A percentile compares a stretch with the other conserved stretches of the same genome.
Conservation (phyloP, 352 stramenopile species). For the Phytophthora pinifolia region DNA sequence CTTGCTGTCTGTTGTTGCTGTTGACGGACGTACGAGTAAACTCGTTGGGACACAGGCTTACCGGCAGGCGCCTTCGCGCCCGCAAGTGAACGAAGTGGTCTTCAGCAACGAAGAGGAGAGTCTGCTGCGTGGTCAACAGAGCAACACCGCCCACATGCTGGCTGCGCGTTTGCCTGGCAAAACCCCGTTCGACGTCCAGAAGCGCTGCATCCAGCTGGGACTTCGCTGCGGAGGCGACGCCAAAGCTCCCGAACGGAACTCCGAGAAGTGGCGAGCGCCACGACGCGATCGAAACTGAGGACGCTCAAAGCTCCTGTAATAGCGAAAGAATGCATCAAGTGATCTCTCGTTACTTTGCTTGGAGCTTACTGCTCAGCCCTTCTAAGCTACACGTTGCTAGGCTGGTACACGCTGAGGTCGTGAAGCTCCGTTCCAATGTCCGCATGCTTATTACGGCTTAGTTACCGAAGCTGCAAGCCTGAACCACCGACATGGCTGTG, state of each 20-base stretch:
- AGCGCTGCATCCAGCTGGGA: conserved; percentile 54
- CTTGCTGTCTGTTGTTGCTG: conserved; percentile 1
- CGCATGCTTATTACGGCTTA: conserved; percentile 9
- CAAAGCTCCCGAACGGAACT: conserved; percentile 35
- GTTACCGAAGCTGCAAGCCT: conserved; percentile 52
- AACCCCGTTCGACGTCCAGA: conserved; percentile 40
- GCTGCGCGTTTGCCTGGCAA: conserved; percentile 36
- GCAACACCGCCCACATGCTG: conserved; percentile 41
- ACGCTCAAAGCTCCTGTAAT: background rate
- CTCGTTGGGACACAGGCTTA: conserved; percentile 22
- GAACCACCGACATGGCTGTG: conserved; percentile 45
- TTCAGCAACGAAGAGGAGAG: conserved; percentile 60
- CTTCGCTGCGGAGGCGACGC: conserved; percentile 45
- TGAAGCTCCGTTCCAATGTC: conserved; percentile 1
- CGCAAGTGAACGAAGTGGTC: conserved; percentile 25
- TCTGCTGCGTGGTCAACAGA: conserved; percentile 42
- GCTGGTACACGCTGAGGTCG: conserved; percentile 9
- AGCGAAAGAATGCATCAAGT: no score
- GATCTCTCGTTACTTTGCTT: no score
- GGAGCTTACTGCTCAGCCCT: background rate
- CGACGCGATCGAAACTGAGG: conserved; percentile 6
- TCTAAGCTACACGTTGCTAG: conserved; percentile 5
- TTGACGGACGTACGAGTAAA: conserved; percentile 26
- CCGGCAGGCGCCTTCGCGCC: conserved; percentile 23
- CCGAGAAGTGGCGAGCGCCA: conserved; percentile 43